Evolutionary conservation across 495 filamentous ascomycete species (phyloP), one percentile per base, ranked within the genome.

Genomic region (Staphylotrichum tortipilum): DNA sequence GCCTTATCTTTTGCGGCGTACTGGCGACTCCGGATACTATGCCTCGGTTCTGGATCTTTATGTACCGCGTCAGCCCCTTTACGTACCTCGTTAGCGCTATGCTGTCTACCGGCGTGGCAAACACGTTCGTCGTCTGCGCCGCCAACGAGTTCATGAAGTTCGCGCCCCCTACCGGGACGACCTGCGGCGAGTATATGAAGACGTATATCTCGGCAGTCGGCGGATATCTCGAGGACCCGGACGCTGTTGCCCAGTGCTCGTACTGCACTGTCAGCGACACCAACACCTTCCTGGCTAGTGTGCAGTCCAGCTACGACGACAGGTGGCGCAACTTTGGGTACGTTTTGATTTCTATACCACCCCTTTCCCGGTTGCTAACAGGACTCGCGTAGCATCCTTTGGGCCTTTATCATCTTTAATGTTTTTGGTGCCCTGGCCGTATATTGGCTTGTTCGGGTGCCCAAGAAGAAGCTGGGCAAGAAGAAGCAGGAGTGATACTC

Each of bases 11-110:
- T 73, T 84, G 80, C 57, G 82, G 83, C 73, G 84, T 90, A 40
- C 77, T 90, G 52, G 79, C 83, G 45, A 73, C 62, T 29, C 83
- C 86, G 3, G 56, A 65, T 3, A 70, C 65, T 2, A 66, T 89
- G 23, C 85, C 85, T 9, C 63, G 77, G 9, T 89, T 89, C 72
- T 92, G 86, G 86, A 86, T 85, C 54, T 89, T 89, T 72, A 86
- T 89, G 82, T 88, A 89, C 63, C 81, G 82, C 23, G 69, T 86
- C 43, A 85, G 82, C 6, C 86, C 87, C 6, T 81, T 89, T 49
- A 84, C 81, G 0, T 89, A 89, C 54, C 65, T 86, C 0, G 77
- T 88, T 7, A 73, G 70, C 24, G 77, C 75, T 14, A 78, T 88
- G 61, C 55, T 88, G n/a, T 76, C 81, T 0, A 72, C 71, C 0